Percentiles rank a stretch among this genome's conserved stretches.
phyloP scores from a whole-genome alignment of 2,329 filamentous ascomycete genomes.

The Fusarium neocosmosporiellum region DNA sequence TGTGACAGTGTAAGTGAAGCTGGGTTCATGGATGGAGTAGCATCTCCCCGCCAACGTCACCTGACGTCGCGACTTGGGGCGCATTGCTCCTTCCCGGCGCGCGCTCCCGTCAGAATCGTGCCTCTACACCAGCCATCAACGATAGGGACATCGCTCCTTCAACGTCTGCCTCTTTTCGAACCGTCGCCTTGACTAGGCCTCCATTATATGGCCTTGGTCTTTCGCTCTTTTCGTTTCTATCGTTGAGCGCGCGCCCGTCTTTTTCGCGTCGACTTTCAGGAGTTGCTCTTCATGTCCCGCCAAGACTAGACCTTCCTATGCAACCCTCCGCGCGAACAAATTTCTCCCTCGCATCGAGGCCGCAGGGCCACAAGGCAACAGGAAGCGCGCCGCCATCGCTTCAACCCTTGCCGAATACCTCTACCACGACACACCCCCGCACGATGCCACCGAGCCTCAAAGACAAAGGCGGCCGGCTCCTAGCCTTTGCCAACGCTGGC shows the following conservation, averaged over 20 bases:
- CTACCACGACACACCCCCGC: background rate
- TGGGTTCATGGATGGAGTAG: background rate
- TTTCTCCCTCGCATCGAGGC: conserved; percentile 17
- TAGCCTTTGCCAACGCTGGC: conserved; percentile 45
- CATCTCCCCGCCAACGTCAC: conserved; percentile 35
- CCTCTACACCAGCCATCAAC: conserved; percentile 15
- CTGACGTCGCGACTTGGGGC: conserved; percentile 43
- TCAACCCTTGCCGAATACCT: background rate
- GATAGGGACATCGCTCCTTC: conserved; percentile 7
- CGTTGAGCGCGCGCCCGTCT: background rate
- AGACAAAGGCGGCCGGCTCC: conserved; percentile 46
- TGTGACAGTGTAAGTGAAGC: background rate
- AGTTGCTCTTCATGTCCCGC: conserved; percentile 12
- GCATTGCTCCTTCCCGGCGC: conserved; percentile 25
- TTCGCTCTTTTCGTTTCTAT: background rate
- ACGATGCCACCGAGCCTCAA: conserved; percentile 48
- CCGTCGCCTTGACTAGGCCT: conserved; percentile 1
- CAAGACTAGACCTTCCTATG: conserved; percentile 22
- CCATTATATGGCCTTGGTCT: background rate
- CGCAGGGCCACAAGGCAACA: conserved; percentile 11
- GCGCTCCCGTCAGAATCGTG: conserved; percentile 13
- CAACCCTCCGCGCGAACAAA: conserved; percentile 23
- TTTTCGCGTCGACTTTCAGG: conserved; percentile 14
- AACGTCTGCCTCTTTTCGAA: conserved; percentile 10
- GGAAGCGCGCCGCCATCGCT: conserved; percentile 7